Conservation (phyloP, 441 rosid genomes). For the Corymbia citriodora region DNA sequence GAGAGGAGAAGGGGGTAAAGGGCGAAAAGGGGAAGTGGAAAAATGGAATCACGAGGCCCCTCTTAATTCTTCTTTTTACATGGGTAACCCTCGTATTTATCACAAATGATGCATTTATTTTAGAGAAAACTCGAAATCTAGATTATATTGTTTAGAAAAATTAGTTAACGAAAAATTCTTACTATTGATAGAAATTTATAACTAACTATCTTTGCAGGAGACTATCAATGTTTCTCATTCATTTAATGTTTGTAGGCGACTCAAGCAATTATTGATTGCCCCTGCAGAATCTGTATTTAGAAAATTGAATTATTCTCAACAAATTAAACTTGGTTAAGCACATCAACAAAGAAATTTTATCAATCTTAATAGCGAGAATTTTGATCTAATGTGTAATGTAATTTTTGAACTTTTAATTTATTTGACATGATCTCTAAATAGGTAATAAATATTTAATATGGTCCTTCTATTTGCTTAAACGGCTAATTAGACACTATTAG, state of each 20-base stretch:
- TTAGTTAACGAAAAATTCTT: too few relatives aligned
- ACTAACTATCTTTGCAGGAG: neutral
- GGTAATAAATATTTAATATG: neutral
- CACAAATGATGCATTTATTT: neutral
- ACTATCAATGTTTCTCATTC: neutral
- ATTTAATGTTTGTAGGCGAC: accelerated
- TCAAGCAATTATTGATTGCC: neutral
- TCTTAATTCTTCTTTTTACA: neutral
- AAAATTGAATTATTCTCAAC: neutral
- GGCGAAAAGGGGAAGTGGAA: neutral
- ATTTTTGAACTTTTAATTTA: neutral
- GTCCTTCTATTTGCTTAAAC: neutral
- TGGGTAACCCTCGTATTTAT: neutral
- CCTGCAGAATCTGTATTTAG: neutral
- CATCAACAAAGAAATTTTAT: neutral
- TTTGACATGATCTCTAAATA: accelerated
- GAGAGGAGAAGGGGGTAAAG: neutral
- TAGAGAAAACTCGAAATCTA: neutral
- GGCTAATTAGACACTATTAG: neutral
- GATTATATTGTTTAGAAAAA: too few relatives aligned
- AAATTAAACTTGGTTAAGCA: neutral
- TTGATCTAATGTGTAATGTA: accelerated
- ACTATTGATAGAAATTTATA: too few relatives aligned
- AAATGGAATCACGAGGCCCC: neutral
- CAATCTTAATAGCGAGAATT: neutral